Conservation (phyloP, 2,329 filamentous ascomycete genomes). For the Sordariomycetes sp. region DNA sequence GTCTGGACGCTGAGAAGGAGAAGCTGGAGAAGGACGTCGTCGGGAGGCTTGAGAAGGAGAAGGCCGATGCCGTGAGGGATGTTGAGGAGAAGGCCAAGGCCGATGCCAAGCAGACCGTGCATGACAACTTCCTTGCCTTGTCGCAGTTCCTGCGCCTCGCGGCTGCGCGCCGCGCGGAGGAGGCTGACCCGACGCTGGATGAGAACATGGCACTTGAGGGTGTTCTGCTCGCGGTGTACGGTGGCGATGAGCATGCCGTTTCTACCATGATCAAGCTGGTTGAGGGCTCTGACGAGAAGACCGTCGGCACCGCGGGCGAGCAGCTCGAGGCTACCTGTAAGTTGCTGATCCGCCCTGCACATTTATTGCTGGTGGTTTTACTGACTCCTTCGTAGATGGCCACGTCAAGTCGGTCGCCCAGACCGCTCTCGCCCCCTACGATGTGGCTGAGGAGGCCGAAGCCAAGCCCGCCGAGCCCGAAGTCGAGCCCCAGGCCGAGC, state of each 20-base stretch:
- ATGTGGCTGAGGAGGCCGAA: conserved; percentile 16
- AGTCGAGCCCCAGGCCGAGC: conserved; percentile 9
- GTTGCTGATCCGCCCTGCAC: conserved; percentile 17
- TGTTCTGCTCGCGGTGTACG: conserved; percentile 67
- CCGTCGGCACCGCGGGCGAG: conserved; percentile 54
- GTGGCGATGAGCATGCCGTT: conserved; percentile 65
- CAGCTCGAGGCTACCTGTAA: conserved; percentile 61
- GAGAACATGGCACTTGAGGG: conserved; percentile 77
- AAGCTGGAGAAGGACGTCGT: conserved; percentile 44
- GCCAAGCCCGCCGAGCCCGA: conserved; percentile 7
- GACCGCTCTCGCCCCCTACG: conserved; percentile 37
- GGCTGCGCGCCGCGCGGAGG: conserved; percentile 63
- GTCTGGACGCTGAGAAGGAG: conserved; percentile 46
- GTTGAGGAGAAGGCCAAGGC: conserved; percentile 42
- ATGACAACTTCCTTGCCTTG: conserved; percentile 56
- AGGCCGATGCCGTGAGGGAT: conserved; percentile 40
- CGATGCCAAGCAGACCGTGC: conserved; percentile 44
- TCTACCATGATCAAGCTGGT: conserved; percentile 68
- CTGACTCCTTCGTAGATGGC: conserved; percentile 17
- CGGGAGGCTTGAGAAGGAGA: conserved; percentile 39
- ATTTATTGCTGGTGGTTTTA: background rate
- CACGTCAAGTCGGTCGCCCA: conserved; percentile 32
- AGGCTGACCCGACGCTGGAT: conserved; percentile 51
- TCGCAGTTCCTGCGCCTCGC: conserved; percentile 75
- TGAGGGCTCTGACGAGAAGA: conserved; percentile 56